These are phyloP conservation scores for Talaromyces liani DNA, from an alignment of 495 filamentous ascomycete species.

Conservation along the genomic window DNA sequence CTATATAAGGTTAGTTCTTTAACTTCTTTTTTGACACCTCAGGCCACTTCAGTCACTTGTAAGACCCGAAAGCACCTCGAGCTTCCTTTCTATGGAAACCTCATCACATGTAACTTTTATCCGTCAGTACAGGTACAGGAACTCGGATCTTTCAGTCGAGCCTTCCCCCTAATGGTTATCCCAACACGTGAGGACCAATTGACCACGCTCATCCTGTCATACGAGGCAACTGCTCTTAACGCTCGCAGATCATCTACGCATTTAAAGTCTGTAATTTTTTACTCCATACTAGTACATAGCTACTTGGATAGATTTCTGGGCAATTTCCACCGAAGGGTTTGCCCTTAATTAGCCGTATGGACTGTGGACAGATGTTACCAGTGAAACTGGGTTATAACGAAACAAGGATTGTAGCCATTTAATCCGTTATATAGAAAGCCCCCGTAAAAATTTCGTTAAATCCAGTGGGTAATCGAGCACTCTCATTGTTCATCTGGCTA, in stretches of 20 bases:
- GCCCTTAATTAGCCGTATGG: neutral
- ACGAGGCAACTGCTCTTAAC: too few species aligned
- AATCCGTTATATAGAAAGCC: too few species aligned
- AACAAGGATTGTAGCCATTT: too few species aligned
- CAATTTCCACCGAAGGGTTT: neutral
- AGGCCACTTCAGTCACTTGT: neutral
- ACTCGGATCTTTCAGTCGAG: neutral
- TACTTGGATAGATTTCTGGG: neutral
- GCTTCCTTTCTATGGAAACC: neutral
- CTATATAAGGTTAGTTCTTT: too few species aligned
- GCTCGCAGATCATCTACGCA: neutral
- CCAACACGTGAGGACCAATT: neutral
- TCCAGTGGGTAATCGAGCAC: too few species aligned
- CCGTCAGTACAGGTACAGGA: neutral
- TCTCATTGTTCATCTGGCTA: too few species aligned
- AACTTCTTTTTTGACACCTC: neutral
- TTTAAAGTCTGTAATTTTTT: neutral
- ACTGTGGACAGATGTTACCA: neutral
- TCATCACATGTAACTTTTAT: neutral
- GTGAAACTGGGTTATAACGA: too few species aligned
- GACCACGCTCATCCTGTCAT: too few species aligned
- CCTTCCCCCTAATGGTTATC: neutral
- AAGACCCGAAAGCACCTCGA: neutral
- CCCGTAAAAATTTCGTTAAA: too few species aligned
- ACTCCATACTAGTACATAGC: neutral